Evolutionary conservation across 352 stramenopile species (phyloP).

Genomic region (Globisporangium yorkense): DNA sequence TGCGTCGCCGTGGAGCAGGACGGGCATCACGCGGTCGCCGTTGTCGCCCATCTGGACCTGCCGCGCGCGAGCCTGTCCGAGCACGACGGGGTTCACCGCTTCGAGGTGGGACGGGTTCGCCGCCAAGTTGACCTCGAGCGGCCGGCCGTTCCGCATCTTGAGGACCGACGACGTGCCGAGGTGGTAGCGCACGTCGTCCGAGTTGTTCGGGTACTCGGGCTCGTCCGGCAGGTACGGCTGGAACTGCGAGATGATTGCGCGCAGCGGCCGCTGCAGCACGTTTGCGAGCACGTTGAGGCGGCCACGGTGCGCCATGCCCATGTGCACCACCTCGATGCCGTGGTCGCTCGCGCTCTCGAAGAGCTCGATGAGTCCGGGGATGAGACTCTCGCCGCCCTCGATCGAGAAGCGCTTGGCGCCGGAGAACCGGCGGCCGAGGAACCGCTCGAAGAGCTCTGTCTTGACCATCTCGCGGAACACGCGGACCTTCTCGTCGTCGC

Average conservation of each 20-base stretch:
- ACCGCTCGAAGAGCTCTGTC: slow-evolving; percentile 97
- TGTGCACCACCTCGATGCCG: slow-evolving; percentile 96
- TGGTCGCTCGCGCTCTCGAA: slow-evolving; percentile 94
- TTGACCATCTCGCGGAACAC: slow-evolving; percentile 95
- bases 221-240: slow-evolving; percentile 83
- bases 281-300: slow-evolving; percentile 98
- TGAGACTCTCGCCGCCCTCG: slow-evolving; percentile 95
- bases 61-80: slow-evolving; percentile 94
- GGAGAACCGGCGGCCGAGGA: slow-evolving; percentile 93
- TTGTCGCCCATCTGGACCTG: slow-evolving; percentile 84
- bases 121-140: slow-evolving; percentile 85
- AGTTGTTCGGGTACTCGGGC: slow-evolving; percentile 83
- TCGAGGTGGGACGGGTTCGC: slow-evolving; percentile 99
- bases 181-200: slow-evolving; percentile 86
- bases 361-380: slow-evolving; percentile 93
- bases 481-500: slow-evolving; percentile 87
- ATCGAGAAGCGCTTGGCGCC: slow-evolving; percentile 98
- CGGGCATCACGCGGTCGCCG: slow-evolving; percentile 89
- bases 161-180: slow-evolving; percentile 75
- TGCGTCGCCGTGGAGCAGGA: slow-evolving; percentile 97
- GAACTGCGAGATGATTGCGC: slow-evolving; percentile 90
- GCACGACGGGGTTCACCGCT: slow-evolving; percentile 96
- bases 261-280: slow-evolving; percentile 96
- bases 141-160: slow-evolving; percentile 56
- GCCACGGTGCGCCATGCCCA: slow-evolving; percentile 98